Evolutionary conservation across 257 asterid species (phyloP).

Genomic region (Fraxinus quadrangulata): DNA sequence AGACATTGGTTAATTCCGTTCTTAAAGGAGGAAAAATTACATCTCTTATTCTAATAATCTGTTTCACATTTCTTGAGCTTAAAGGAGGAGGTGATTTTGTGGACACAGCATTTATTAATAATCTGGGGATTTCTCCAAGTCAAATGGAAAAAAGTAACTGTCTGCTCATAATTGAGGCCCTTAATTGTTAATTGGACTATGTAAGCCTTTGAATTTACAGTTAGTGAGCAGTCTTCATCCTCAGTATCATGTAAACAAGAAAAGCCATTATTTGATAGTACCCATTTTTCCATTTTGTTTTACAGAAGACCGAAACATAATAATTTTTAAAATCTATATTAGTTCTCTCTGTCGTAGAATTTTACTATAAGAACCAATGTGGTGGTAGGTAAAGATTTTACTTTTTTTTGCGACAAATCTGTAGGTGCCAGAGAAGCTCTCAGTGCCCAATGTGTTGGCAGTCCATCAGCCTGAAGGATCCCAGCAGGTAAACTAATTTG

Average conservation of each 20-base stretch:
- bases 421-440: slow-evolving; percentile 91
- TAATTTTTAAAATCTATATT: neutral
- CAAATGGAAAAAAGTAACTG: no score
- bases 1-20: slow-evolving; percentile 81
- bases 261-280: neutral
- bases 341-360: neutral
- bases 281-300: neutral
- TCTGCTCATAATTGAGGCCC: no score
- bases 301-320: neutral
- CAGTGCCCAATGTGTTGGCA: slow-evolving; percentile 99
- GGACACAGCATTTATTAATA: no score
- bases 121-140: no score
- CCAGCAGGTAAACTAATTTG: slow-evolving; percentile 55
- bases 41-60: slow-evolving; percentile 78
- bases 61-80: slow-evolving; percentile 16
- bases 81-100: no score
- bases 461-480: slow-evolving; percentile 75
- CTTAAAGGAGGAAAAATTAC: slow-evolving; percentile 92
- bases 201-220: no score
- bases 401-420: slow-evolving; percentile 16
- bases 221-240: no score
- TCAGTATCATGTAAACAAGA: neutral
- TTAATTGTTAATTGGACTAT: no score
- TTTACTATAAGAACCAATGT: neutral
- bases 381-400: slow-evolving; percentile 6